phyloP scores from a whole-genome alignment of 306 rosid species.

The Mimosa bimucronata region DNA sequence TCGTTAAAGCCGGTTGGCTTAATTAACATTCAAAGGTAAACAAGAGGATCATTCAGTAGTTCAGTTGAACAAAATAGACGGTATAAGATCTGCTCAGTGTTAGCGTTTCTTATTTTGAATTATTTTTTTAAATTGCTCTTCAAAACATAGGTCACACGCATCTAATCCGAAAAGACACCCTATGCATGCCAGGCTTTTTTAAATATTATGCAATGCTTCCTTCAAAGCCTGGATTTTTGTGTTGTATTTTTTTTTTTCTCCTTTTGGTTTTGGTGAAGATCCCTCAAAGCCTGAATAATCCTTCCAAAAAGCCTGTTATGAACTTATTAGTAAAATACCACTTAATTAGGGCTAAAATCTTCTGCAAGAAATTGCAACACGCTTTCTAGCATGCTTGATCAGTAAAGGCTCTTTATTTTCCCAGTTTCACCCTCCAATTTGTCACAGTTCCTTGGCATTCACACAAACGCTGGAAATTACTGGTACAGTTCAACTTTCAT shows the following conservation, averaged over 20 bases:
- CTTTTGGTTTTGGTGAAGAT: not conserved
- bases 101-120: not conserved
- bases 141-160: not conserved
- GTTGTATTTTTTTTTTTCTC: too few relatives aligned
- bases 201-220: not conserved
- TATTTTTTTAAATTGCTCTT: not conserved
- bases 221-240: not conserved
- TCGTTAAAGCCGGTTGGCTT: not conserved
- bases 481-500: slow-evolving; percentile 13
- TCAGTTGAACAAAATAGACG: not conserved
- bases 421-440: slow-evolving; percentile 29
- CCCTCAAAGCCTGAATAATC: not conserved
- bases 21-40: not conserved
- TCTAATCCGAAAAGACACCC: too few relatives aligned
- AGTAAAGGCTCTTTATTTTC: slow-evolving; percentile 7
- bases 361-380: not conserved
- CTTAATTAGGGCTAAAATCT: slow-evolving; percentile 1
- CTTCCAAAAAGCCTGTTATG: not conserved
- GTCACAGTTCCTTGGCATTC: slow-evolving; percentile 39
- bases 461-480: slow-evolving; percentile 23
- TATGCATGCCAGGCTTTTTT: not conserved
- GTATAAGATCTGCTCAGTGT: not conserved
- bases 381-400: slow-evolving; percentile 23
- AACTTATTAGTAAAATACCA: not conserved
- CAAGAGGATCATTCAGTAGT: not conserved